Base-by-base conservation (phyloP, 108 stramenopile species). In the Fragilariopsis cylindrus region DNA sequence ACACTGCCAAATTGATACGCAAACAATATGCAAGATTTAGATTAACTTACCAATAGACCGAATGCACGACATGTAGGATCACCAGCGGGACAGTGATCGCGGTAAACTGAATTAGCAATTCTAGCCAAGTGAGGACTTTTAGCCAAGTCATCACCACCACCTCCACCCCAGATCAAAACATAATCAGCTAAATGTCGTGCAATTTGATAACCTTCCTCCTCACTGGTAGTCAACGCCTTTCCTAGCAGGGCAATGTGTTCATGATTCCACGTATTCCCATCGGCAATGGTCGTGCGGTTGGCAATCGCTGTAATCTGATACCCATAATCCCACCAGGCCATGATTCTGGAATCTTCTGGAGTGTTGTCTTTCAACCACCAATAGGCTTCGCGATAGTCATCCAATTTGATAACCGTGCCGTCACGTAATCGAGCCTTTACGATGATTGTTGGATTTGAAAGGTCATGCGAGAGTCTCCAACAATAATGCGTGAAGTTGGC, bases 211-310 rank as follows among this genome's bases (percentile, higher is more conserved):
- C 95, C 97, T 73, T 96, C 90, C 57, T 96, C 88, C 56, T 95
- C 92, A 49, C 78, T 73, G 3, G 95, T 78, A n/a, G 98, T 96
- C 58, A 99, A 76, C 9, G 87, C 82, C 71, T 94, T 92, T 0
- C 97, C 99, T 7, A 99, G 86, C 6, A 98, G 92, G n/a, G 99
- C 98, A 85, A 99, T 98, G 81, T 99, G 99, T 72, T 97, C 97
- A 69, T 98, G 97, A 82, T 98, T 98, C 98, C 98, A 99, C 60
- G 98, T 98, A 82, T 99, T 99, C 43, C 97, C 97, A 85, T 99
- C 99, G 4, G 97, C 98, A 67, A 98, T 82, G 8, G 96, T 97
- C 4, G 99, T 99, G 3, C 98, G 91, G 80, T 98, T 97, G 57
- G 92, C 90, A 82, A 99, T 98, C 55, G 90, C 97, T 11, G 94